phyloP scores from a whole-genome alignment of 805 yeast species.

The Hanseniaspora nectarophila region DNA sequence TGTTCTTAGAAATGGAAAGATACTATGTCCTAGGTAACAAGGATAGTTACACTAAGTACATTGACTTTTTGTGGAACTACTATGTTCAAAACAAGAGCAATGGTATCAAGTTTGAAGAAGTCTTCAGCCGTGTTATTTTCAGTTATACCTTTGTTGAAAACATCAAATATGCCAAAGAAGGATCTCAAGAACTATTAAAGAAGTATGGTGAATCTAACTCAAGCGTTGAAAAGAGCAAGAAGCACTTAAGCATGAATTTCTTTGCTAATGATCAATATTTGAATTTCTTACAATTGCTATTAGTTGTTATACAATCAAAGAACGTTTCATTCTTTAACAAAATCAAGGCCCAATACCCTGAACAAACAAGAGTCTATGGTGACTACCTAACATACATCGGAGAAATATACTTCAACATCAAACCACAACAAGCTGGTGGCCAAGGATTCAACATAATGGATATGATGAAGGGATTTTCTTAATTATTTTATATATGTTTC shows the following conservation, averaged over 20 bases:
- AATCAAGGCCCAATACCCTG: slow-evolving; percentile 41
- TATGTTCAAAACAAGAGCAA: slow-evolving; percentile 23
- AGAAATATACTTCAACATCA: slow-evolving; percentile 47
- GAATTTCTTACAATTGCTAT: slow-evolving; percentile 59
- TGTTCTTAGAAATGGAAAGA: slow-evolving; percentile 57
- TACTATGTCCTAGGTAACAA: slow-evolving; percentile 57
- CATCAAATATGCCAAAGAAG: slow-evolving; percentile 42
- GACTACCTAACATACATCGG: slow-evolving; percentile 49
- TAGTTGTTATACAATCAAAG: slow-evolving; percentile 45
- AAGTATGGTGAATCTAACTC: slow-evolving; percentile 24
- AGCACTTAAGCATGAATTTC: slow-evolving; percentile 28
- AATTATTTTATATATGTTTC: not conserved
- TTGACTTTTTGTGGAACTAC: slow-evolving; percentile 38
- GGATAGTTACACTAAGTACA: slow-evolving; percentile 41
- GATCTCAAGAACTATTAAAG: slow-evolving; percentile 31
- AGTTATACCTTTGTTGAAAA: slow-evolving; percentile 64
- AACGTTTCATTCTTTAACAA: slow-evolving; percentile 43
- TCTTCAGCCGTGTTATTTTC: slow-evolving; percentile 49
- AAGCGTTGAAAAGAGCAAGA: slow-evolving; percentile 23
- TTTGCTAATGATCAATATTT: slow-evolving; percentile 38
- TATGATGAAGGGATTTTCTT: slow-evolving; percentile 56
- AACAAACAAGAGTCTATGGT: slow-evolving; percentile 20
- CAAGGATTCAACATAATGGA: slow-evolving; percentile 39
- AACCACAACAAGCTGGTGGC: slow-evolving; percentile 32
- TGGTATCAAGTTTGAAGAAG: slow-evolving; percentile 23